A percentile compares a stretch with the other conserved stretches of the same genome.
Conservation (phyloP, 2,329 filamentous ascomycete species). For the Xylaria multiplex region DNA sequence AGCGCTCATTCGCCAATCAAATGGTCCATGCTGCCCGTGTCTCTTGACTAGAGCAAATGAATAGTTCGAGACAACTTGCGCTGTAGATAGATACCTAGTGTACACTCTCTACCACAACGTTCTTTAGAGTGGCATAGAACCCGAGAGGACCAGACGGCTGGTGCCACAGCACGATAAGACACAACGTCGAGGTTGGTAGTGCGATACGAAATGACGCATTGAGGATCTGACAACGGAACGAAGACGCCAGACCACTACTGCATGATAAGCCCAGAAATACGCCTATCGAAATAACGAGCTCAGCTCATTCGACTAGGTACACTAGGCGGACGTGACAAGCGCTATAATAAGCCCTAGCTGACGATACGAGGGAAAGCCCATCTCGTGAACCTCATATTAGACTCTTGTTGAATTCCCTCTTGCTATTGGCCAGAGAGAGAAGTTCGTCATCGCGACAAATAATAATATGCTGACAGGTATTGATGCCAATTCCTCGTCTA, state of each 20-base stretch:
- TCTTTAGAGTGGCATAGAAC: background rate
- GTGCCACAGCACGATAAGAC: background rate
- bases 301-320: constrained; percentile 15
- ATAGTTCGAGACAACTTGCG: background rate
- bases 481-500: no score
- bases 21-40: background rate
- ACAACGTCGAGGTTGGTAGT: background rate
- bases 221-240: constrained; percentile 1
- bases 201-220: constrained; percentile 11
- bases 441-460: background rate
- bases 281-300: constrained; percentile 34
- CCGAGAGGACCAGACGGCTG: background rate
- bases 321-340: background rate
- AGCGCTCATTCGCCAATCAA: constrained; percentile 35
- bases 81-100: background rate
- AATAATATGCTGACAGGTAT: background rate
- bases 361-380: constrained; percentile 11
- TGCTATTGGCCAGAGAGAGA: constrained; percentile 7
- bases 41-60: constrained; percentile 1
- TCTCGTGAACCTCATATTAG: constrained; percentile 4
- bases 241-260: constrained; percentile 22
- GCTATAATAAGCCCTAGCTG: constrained; percentile 18
- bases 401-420: background rate
- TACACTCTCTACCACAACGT: background rate
- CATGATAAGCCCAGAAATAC: constrained; percentile 26